Percentiles rank a stretch among this genome's conserved stretches.
Evolutionary conservation across 768 basidiomycete genomes (phyloP).

Genomic region (Tulasnella sp.): DNA sequence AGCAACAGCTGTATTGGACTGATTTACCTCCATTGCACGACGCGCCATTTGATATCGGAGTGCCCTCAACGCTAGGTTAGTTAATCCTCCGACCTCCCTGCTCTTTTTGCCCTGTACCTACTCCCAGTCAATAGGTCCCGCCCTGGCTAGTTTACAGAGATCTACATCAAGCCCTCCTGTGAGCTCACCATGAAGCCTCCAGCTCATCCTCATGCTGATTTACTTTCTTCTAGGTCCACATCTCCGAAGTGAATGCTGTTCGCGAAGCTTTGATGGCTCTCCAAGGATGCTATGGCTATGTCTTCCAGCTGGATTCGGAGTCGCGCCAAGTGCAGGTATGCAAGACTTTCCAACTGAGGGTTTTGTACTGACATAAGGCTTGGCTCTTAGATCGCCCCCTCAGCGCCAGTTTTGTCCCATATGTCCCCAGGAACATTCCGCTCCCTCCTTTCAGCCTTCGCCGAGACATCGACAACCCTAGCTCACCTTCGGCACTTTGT

Average conservation of each 20-base stretch:
- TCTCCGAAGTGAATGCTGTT: conserved; percentile 63
- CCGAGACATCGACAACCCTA: conserved; percentile 45
- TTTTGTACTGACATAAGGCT: neutral
- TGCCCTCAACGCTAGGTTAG: conserved; percentile 63
- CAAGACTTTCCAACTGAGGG: neutral
- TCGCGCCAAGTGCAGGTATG: neutral
- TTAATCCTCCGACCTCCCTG: neutral
- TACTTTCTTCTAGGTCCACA: conserved; percentile 40
- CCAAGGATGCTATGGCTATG: conserved; percentile 40
- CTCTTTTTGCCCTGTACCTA: neutral
- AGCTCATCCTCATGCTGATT: neutral
- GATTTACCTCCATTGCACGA: conserved; percentile 35
- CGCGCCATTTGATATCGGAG: conserved; percentile 47
- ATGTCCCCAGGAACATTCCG: conserved; percentile 52
- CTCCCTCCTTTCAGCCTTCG: conserved; percentile 52
- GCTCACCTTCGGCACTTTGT: conserved; percentile 54
- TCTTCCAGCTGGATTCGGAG: conserved; percentile 4
- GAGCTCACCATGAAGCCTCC: neutral
- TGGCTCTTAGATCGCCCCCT: conserved; percentile 27
- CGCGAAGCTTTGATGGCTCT: conserved; percentile 65
- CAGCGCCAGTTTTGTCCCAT: conserved; percentile 48
- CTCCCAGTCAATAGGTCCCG: neutral
- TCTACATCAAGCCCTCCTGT: conserved; percentile 27
- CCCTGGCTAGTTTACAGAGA: neutral
- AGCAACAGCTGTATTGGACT: conserved; percentile 62